Evolutionary conservation across 441 rosid species (phyloP).

Genomic region (Euphorbia celastroides): DNA sequence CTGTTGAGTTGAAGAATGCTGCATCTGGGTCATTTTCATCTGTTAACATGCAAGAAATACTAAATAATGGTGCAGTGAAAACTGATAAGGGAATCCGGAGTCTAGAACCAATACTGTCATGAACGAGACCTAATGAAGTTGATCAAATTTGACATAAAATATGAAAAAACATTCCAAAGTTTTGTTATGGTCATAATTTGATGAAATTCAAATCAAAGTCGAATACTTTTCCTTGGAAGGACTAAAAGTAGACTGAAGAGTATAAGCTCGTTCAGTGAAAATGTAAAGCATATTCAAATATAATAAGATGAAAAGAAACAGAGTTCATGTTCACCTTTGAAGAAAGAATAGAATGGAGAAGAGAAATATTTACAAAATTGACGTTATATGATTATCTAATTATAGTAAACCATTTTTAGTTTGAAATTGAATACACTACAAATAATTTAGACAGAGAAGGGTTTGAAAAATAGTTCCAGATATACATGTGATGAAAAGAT

Average conservation of each 20-base stretch:
- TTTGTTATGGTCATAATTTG: background rate
- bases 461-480: background rate
- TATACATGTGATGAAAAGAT: background rate
- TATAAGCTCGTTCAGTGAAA: background rate
- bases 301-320: background rate
- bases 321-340: background rate
- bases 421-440: background rate
- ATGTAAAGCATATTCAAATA: background rate
- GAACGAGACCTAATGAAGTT: background rate
- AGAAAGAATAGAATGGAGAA: background rate
- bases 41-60: conserved; percentile 24
- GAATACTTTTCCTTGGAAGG: background rate
- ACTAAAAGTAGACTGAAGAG: background rate
- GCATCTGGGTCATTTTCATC: conserved; percentile 56
- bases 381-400: background rate
- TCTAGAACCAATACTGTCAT: conserved; percentile 4
- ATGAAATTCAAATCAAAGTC: background rate
- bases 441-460: background rate
- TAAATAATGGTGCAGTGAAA: conserved; percentile 12
- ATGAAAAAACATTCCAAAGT: background rate
- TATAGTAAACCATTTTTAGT: background rate
- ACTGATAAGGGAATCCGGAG: background rate
- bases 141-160: background rate
- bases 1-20: conserved; percentile 54
- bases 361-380: background rate